phyloP scores from a whole-genome alignment of 169 alveolate species.

The Plasmodium reichenowi region DNA sequence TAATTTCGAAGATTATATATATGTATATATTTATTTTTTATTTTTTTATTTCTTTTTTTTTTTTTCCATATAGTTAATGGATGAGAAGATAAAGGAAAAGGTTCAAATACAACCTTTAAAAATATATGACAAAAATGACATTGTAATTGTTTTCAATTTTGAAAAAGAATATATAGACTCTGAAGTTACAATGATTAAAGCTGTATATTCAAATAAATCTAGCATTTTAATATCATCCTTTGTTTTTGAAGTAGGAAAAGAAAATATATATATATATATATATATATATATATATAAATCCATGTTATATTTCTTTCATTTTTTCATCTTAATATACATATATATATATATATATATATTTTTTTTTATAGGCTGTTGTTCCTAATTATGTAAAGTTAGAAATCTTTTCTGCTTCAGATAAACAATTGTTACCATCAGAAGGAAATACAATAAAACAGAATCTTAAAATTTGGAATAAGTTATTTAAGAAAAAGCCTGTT shows the following conservation, averaged over 20 bases:
- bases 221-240: constrained; percentile 31
- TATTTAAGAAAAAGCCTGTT: constrained; percentile 70
- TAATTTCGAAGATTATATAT: not conserved
- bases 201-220: constrained; percentile 63
- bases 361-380: constrained; percentile 59
- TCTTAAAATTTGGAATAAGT: constrained; percentile 44
- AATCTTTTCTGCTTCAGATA: constrained; percentile 70
- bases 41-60: not conserved
- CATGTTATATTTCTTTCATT: not conserved
- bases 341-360: constrained; percentile 1
- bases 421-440: constrained; percentile 51
- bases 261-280: not conserved
- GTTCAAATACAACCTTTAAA: constrained; percentile 48
- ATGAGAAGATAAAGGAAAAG: constrained; percentile 4
- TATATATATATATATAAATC: not conserved
- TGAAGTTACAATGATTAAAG: constrained; percentile 37
- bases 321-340: not conserved
- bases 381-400: constrained; percentile 74
- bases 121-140: constrained; percentile 57
- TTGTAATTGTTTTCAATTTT: constrained; percentile 58
- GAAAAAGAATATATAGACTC: constrained; percentile 69
- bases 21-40: not conserved
- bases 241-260: constrained; percentile 50
- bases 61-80: constrained; percentile 25
- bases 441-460: constrained; percentile 57